Conservation (phyloP, 257 asterid species). For the Leptodermis oblonga region DNA sequence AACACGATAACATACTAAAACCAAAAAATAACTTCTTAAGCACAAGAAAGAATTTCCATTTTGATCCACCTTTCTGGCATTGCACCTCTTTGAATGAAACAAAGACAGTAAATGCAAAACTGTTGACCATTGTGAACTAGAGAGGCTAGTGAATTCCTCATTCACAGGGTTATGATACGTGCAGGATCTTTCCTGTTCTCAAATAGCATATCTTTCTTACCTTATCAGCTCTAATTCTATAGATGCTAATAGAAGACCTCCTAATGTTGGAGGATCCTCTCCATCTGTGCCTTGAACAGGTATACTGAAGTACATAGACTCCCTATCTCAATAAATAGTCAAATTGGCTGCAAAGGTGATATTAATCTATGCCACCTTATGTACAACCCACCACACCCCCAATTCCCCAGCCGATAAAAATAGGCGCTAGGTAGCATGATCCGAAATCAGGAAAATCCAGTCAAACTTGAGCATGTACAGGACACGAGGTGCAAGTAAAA, state of each 20-base stretch:
- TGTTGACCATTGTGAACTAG: background rate
- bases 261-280: constrained; percentile 3
- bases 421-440: background rate
- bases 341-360: background rate
- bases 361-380: constrained; percentile 2
- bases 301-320: background rate
- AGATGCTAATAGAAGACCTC: constrained; percentile 9
- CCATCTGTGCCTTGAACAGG: background rate
- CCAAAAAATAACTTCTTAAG: no score
- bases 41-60: no score
- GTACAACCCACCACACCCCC: constrained; percentile 3
- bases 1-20: no score
- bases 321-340: background rate
- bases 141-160: background rate
- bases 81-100: no score
- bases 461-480: background rate
- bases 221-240: constrained; percentile 5
- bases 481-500: background rate
- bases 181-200: background rate
- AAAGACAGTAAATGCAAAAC: no score
- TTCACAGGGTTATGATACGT: background rate
- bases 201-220: background rate
- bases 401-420: background rate
- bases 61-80: no score
- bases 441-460: background rate